Conservation (phyloP, 805 yeast species). For the Hyphopichia homilentoma region DNA sequence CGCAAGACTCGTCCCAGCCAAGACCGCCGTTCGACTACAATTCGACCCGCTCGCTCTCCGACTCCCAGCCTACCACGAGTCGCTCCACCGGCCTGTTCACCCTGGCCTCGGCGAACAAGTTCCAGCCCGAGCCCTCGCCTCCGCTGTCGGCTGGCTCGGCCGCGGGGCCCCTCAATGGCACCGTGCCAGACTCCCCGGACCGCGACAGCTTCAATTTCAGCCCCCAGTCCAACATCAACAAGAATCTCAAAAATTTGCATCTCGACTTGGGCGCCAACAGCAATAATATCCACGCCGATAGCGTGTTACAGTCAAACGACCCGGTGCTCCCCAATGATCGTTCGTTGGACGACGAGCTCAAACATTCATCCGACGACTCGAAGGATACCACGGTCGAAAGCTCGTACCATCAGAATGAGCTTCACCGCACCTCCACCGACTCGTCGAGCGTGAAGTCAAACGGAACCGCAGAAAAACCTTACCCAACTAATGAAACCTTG, state of each 20-base stretch:
- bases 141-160: slow-evolving; percentile 1
- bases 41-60: neutral
- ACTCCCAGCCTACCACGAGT: neutral
- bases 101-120: too few relatives aligned
- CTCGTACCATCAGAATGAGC: too few relatives aligned
- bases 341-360: neutral
- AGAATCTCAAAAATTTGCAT: slow-evolving; percentile 21
- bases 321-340: too few relatives aligned
- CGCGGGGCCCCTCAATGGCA: neutral
- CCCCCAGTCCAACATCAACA: slow-evolving; percentile 10
- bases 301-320: too few relatives aligned
- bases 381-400: slow-evolving; percentile 3
- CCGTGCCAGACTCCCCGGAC: neutral
- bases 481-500: neutral
- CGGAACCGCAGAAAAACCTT: neutral
- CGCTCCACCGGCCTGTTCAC: neutral
- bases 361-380: slow-evolving; percentile 2
- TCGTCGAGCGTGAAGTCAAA: neutral
- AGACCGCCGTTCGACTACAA: too few relatives aligned
- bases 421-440: too few relatives aligned
- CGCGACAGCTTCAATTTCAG: slow-evolving; percentile 12
- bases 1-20: too few relatives aligned
- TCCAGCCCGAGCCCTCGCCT: too few relatives aligned
- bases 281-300: slow-evolving; percentile 3
- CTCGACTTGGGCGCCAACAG: slow-evolving; percentile 10